Evolutionary conservation across 371 early-diverging fungal species (phyloP), one percentile per base, ranked within the genome.

Genomic region (Mucor irregularis): DNA sequence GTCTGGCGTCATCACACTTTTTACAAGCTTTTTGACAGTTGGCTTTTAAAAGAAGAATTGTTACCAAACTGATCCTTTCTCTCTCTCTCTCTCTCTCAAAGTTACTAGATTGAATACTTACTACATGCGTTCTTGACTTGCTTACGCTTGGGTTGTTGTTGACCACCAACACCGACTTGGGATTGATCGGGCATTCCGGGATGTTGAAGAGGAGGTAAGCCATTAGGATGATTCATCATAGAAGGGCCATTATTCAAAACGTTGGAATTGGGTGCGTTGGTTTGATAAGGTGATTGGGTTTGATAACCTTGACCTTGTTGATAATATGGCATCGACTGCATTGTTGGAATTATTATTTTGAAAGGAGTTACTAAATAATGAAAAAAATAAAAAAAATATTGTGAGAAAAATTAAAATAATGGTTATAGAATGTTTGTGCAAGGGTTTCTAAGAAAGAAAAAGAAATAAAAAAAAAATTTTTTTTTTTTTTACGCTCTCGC

Each of bases 1-100:
- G 96, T 58, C 96, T 74, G 16, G 81, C 83, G 53, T 93, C 88
- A 63, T 93, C 94, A 68, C 96, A 95, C 68, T 93, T 94, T 68
- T 95, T 95, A 76, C 96, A 95, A 0, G 95, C 93, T 61, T 88
- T 88, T 73, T 93, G 91, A 66, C 96, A 95, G 58, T 94, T 92
- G 60, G 89, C 90, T 82, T 65, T 34, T 11, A 45, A 59, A 40
- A 30, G 17, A 37, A 37, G 42, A 34, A 43, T 29, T 29, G 5
- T 37, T n/a, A n/a, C n/a, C n/a, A n/a, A n/a, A n/a, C n/a, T n/a
- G n/a, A n/a, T n/a, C n/a, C 38, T 26, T 26, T 14, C 34, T 22
- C 22, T 19, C 24, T 21, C 7, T 22, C 43, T 42, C 8, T 17
- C n/a, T n/a, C n/a, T n/a, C n/a, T n/a, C n/a, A n/a, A n/a, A n/a